phyloP scores from a whole-genome alignment of 371 early-diverging fungal species.

The Fennellomyces sp. region DNA sequence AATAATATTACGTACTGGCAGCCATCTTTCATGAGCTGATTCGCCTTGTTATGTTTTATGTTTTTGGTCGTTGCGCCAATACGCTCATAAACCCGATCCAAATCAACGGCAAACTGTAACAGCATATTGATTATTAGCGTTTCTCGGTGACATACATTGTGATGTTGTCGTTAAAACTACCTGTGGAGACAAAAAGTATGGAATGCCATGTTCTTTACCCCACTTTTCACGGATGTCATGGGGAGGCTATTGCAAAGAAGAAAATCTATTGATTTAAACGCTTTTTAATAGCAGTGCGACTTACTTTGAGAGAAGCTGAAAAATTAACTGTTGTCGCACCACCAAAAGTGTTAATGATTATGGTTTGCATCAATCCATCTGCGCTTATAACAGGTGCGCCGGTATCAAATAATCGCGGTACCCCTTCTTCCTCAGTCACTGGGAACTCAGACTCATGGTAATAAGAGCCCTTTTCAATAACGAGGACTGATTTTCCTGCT shows the following conservation, averaged over 20 bases:
- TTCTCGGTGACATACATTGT: neutral
- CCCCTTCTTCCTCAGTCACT: slow-evolving; percentile 46
- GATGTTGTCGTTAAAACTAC: no score
- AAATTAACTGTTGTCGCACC: slow-evolving; percentile 71
- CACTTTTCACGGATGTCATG: slow-evolving; percentile 65
- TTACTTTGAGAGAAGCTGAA: slow-evolving; percentile 62
- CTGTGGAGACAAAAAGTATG: slow-evolving; percentile 55
- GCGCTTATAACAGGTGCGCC: slow-evolving; percentile 25
- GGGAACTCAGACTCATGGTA: slow-evolving; percentile 54
- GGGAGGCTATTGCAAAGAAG: neutral
- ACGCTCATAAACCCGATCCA: slow-evolving; percentile 61
- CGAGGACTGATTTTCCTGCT: slow-evolving; percentile 66
- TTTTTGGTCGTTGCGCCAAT: slow-evolving; percentile 59
- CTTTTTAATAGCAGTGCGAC: no score
- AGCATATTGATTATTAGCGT: no score
- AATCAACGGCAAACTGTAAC: slow-evolving; percentile 34
- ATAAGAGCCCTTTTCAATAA: slow-evolving; percentile 71
- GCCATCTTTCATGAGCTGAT: slow-evolving; percentile 65
- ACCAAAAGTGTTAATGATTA: slow-evolving; percentile 48
- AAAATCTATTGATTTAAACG: neutral
- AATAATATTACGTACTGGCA: slow-evolving; percentile 41
- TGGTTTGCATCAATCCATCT: slow-evolving; percentile 38
- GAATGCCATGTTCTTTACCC: slow-evolving; percentile 60
- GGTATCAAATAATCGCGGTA: slow-evolving; percentile 42
- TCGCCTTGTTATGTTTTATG: slow-evolving; percentile 66